Percentiles rank a stretch among this genome's conserved stretches.
Conservation (phyloP, 352 stramenopile species). For the Phytophthora citrophthora region DNA sequence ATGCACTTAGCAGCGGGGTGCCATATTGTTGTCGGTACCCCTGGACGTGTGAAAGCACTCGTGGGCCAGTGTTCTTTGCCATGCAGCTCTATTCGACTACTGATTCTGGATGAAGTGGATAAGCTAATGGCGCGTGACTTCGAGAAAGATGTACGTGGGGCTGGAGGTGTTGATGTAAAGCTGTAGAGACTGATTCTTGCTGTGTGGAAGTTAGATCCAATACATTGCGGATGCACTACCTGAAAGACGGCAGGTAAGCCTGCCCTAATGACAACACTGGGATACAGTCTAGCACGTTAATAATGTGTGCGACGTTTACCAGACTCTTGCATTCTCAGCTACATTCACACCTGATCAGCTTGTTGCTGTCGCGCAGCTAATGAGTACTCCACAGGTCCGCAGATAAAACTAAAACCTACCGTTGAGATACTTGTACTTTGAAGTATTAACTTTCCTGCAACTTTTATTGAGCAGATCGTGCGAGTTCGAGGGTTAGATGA, state of each 20-base stretch:
- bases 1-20: slow-evolving; percentile 51
- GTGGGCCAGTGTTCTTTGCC: slow-evolving; percentile 61
- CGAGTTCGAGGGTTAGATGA: slow-evolving; percentile 61
- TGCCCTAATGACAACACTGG: neutral
- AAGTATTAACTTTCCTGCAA: neutral
- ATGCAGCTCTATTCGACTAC: slow-evolving; percentile 56
- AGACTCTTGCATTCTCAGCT: slow-evolving; percentile 82
- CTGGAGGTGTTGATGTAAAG: neutral
- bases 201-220: slow-evolving; percentile 52
- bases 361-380: slow-evolving; percentile 47
- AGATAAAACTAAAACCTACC: slow-evolving; percentile 1
- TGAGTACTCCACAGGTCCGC: slow-evolving; percentile 67
- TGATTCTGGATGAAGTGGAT: slow-evolving; percentile 86
- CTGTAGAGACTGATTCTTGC: neutral
- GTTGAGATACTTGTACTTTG: too few species aligned
- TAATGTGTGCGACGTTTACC: neutral
- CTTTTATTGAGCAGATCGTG: slow-evolving; percentile 51
- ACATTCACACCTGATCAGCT: slow-evolving; percentile 81
- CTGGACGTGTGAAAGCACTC: slow-evolving; percentile 73
- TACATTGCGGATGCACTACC: slow-evolving; percentile 63
- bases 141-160: slow-evolving; percentile 50
- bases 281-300: neutral
- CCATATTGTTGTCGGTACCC: slow-evolving; percentile 76
- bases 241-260: slow-evolving; percentile 61
- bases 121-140: slow-evolving; percentile 79